Evolutionary conservation across 129 eudicot genomes (phyloP).

Genomic region (Mikania micrantha): DNA sequence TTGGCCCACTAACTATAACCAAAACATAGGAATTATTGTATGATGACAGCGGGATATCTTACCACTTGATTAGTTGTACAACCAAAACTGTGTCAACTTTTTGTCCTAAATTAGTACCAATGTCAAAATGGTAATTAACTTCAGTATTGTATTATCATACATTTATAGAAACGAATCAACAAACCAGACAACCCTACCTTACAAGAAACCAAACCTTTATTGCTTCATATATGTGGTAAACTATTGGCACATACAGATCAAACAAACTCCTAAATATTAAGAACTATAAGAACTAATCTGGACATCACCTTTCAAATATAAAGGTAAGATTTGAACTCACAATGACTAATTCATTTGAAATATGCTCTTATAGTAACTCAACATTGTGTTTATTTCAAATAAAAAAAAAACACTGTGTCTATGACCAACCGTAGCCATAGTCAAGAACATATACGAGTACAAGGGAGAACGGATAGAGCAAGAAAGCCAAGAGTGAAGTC

Average conservation of each 20-base stretch:
- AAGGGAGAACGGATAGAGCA: slow-evolving; percentile 70
- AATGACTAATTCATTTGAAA: too few relatives aligned
- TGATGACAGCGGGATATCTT: slow-evolving; percentile 37
- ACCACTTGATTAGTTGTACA: slow-evolving; percentile 36
- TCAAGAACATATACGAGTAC: slow-evolving; percentile 80
- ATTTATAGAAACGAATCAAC: slow-evolving; percentile 29
- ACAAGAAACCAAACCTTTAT: neutral
- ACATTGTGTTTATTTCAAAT: slow-evolving; percentile 6
- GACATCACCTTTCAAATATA: neutral
- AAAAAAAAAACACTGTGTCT: neutral
- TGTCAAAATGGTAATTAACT: slow-evolving; percentile 29
- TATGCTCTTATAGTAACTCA: neutral
- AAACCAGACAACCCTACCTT: slow-evolving; percentile 15
- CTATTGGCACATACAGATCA: neutral
- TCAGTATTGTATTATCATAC: slow-evolving; percentile 16
- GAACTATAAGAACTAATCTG: neutral
- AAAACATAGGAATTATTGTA: slow-evolving; percentile 27
- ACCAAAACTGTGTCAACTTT: slow-evolving; percentile 21
- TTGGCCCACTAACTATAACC: slow-evolving; percentile 25
- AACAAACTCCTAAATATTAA: too few relatives aligned
- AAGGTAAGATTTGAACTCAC: too few relatives aligned
- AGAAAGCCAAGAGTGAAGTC: slow-evolving; percentile 71
- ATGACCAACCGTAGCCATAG: slow-evolving; percentile 76
- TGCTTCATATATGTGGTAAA: neutral
- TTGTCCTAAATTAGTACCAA: slow-evolving; percentile 23